A percentile compares a stretch with the other conserved stretches of the same genome.
phyloP scores from a whole-genome alignment of 129 eudicot genomes.

The Erigeron canadensis region DNA sequence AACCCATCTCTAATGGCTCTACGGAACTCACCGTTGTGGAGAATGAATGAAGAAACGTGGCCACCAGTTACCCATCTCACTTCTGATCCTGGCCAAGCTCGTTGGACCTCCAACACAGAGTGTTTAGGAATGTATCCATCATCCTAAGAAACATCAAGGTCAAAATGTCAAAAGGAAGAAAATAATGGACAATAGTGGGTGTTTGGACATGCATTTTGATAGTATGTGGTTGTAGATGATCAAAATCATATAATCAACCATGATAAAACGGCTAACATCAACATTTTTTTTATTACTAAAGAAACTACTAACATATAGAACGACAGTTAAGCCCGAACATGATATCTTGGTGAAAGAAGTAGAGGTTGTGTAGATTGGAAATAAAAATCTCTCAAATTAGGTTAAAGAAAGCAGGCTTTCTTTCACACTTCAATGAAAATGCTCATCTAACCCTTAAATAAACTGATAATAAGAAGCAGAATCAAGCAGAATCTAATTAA shows the following conservation, averaged over 20 bases:
- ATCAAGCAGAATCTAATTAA: background rate
- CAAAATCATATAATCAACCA: too few species aligned
- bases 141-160: slow-evolving; percentile 51
- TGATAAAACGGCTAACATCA: too few species aligned
- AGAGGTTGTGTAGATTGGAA: background rate
- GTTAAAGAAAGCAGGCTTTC: background rate
- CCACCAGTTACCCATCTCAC: slow-evolving; percentile 99
- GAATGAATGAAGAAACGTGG: slow-evolving; percentile 86
- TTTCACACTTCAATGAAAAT: background rate
- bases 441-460: background rate
- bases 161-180: background rate
- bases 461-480: background rate
- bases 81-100: slow-evolving; percentile 99
- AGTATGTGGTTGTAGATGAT: background rate
- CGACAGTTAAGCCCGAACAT: background rate
- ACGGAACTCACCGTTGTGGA: slow-evolving; percentile 79
- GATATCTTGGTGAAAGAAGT: background rate
- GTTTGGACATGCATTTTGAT: background rate
- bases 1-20: slow-evolving; percentile 84
- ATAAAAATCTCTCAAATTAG: background rate
- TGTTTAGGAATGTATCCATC: slow-evolving; percentile 97
- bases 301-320: too few species aligned
- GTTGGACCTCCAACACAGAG: slow-evolving; percentile 91
- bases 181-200: background rate
- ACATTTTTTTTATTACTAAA: too few species aligned